phyloP scores from a whole-genome alignment of 192 early-diverging fungal species.

The Backusella morwellensis region DNA sequence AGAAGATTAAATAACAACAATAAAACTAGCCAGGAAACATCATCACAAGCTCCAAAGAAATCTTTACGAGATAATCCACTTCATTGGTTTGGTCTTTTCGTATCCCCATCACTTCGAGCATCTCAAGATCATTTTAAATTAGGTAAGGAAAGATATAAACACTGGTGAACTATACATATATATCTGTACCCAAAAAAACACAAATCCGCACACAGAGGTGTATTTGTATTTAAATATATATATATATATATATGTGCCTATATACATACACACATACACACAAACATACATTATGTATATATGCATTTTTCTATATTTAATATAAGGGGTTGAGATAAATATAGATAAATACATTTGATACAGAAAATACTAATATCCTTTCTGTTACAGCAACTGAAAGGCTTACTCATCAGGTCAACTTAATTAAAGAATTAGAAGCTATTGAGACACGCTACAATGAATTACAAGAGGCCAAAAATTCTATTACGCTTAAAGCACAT shows the following conservation, averaged over 20 bases:
- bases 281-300: neutral
- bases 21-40: neutral
- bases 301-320: neutral
- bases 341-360: neutral
- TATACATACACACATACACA: too few relatives aligned
- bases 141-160: conserved; percentile 20
- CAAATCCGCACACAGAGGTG: neutral
- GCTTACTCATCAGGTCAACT: conserved; percentile 19
- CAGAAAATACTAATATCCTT: neutral
- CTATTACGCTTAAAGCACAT: neutral
- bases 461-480: conserved; percentile 10
- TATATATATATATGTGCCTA: neutral
- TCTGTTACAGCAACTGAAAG: neutral
- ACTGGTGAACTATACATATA: neutral
- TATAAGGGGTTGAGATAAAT: neutral
- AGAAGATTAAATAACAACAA: neutral
- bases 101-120: conserved; percentile 34
- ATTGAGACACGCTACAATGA: conserved; percentile 19
- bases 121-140: conserved; percentile 40
- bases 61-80: conserved; percentile 28
- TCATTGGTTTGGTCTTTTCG: conserved; percentile 46
- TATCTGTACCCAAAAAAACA: neutral
- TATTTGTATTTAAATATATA: neutral
- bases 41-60: neutral
- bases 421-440: conserved; percentile 3